These are phyloP conservation scores for Neckera pumila DNA, from an alignment of 225 moss, liverwort and hornwort genomes.

Conservation along the genomic window DNA sequence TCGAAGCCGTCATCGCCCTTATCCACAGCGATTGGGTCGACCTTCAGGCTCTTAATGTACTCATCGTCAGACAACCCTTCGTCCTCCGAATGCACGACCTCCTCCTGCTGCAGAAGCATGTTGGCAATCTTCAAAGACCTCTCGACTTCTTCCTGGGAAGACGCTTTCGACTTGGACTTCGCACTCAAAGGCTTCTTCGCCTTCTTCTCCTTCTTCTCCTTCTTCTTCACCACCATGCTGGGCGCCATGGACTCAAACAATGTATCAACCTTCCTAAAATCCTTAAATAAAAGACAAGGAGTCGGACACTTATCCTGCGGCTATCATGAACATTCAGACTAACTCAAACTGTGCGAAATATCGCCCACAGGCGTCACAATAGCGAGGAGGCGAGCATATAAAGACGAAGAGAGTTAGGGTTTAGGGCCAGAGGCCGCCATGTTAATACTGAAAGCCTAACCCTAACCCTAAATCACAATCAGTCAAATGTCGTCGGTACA, in stretches of 20 bases:
- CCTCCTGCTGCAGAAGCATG: slow-evolving; percentile 11
- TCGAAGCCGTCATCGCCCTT: slow-evolving; percentile 28
- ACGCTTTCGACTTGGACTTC: slow-evolving; percentile 1
- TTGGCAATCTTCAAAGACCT: slow-evolving; percentile 27
- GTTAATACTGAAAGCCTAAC: background rate
- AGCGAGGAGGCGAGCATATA: background rate
- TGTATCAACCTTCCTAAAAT: background rate
- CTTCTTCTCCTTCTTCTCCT: background rate
- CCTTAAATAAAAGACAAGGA: background rate
- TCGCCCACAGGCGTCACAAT: rapidly evolving
- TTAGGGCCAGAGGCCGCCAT: background rate
- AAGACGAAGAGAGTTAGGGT: background rate
- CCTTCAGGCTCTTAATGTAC: slow-evolving; percentile 9
- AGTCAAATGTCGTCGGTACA: background rate
- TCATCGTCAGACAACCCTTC: slow-evolving; percentile 23
- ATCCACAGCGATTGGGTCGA: slow-evolving; percentile 2
- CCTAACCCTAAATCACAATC: background rate
- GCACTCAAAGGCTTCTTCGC: background rate
- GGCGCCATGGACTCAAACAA: background rate
- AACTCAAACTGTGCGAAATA: rapidly evolving
- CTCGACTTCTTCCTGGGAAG: slow-evolving; percentile 15
- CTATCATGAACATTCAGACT: rapidly evolving
- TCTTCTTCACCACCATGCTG: slow-evolving; percentile 4
- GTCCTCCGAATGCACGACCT: slow-evolving; percentile 16
- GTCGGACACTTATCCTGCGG: too few relatives aligned